A percentile compares a stretch with the other conserved stretches of the same genome.
These are phyloP conservation scores for Phialophora verrucosa DNA, from an alignment of 2,329 filamentous ascomycete genomes.

Conservation along the genomic window DNA sequence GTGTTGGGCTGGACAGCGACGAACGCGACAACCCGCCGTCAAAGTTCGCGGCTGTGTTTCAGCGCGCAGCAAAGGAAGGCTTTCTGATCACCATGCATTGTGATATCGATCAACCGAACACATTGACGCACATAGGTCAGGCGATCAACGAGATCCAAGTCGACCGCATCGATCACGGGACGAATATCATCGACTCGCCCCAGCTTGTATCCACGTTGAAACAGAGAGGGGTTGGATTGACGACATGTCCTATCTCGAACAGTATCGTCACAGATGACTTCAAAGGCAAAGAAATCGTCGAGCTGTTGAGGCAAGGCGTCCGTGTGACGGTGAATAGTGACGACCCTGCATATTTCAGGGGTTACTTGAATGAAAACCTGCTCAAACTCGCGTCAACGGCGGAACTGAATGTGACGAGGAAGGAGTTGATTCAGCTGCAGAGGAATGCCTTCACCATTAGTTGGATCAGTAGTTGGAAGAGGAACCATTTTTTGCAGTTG, in stretches of 20 bases:
- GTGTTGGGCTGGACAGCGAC: slow-evolving; percentile 39
- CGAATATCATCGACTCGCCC: slow-evolving; percentile 36
- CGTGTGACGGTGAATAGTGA: slow-evolving; percentile 39
- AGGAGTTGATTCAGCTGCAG: slow-evolving; percentile 37
- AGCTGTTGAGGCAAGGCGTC: slow-evolving; percentile 35
- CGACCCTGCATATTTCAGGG: slow-evolving; percentile 40
- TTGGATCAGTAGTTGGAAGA: slow-evolving; percentile 37
- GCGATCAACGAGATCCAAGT: slow-evolving; percentile 37
- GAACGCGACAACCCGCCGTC: slow-evolving; percentile 38
- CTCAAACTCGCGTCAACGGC: slow-evolving; percentile 32
- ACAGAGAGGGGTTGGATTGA: slow-evolving; percentile 34
- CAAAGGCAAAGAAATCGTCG: slow-evolving; percentile 37
- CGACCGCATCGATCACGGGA: slow-evolving; percentile 41
- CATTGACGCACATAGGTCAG: slow-evolving; percentile 52
- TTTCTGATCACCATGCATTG: slow-evolving; percentile 58
- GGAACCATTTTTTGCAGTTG: slow-evolving; percentile 31
- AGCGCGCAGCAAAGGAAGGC: slow-evolving; percentile 45
- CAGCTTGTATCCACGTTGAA: slow-evolving; percentile 29
- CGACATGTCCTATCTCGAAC: slow-evolving; percentile 39
- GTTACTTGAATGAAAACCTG: slow-evolving; percentile 37
- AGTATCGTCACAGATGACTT: slow-evolving; percentile 36
- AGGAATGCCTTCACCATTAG: slow-evolving; percentile 37
- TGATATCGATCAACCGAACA: slow-evolving; percentile 59
- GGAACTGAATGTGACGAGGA: slow-evolving; percentile 26
- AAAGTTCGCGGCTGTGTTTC: slow-evolving; percentile 38